Evolutionary conservation across 352 stramenopile genomes (phyloP).

Genomic region (Lagenidium sp.): DNA sequence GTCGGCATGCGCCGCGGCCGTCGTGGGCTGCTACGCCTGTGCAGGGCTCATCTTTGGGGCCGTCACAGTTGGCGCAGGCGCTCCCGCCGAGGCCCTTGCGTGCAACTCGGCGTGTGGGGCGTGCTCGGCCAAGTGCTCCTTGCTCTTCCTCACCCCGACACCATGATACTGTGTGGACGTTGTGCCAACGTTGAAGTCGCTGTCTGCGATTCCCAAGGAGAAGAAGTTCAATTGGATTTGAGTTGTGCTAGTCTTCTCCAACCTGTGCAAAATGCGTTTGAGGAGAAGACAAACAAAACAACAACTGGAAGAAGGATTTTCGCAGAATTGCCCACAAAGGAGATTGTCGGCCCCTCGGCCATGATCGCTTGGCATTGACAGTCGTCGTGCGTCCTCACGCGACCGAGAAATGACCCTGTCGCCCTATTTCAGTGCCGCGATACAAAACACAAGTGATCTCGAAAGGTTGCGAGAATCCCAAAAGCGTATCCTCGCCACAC

Average conservation of each 20-base stretch:
- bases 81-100: not conserved
- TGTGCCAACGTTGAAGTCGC: too few species aligned
- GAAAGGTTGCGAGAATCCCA: not conserved
- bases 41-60: not conserved
- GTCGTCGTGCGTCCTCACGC: conserved; percentile 1
- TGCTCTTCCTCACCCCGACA: not conserved
- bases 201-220: too few species aligned
- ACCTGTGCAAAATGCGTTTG: not conserved
- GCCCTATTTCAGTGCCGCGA: not conserved
- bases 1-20: not conserved
- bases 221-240: not conserved
- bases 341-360: not conserved
- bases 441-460: not conserved
- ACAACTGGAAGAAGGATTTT: too few species aligned
- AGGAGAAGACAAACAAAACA: too few species aligned
- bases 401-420: conserved; percentile 1
- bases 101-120: not conserved
- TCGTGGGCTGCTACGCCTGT: not conserved
- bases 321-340: not conserved
- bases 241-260: not conserved
- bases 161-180: too few species aligned
- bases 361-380: conserved; percentile 4
- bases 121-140: not conserved
- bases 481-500: not conserved
- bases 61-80: not conserved